Conservation (phyloP, 345 rosid species). For the Lumnitzera racemosa region DNA sequence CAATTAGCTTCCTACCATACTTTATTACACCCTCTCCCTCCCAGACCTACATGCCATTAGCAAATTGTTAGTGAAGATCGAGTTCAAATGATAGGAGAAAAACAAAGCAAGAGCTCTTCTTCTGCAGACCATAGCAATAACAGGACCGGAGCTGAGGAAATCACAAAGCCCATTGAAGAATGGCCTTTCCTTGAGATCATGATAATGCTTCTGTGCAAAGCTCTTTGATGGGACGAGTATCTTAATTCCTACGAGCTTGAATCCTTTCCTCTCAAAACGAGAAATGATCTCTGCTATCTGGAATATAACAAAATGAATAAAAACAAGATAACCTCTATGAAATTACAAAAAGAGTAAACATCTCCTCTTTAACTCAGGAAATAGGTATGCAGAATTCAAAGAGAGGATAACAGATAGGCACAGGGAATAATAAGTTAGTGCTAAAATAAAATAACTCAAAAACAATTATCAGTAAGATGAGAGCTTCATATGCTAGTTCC, state of each 20-base stretch:
- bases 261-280: slow-evolving; percentile 95
- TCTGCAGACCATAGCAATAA: slow-evolving; percentile 75
- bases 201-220: slow-evolving; percentile 85
- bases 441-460: no score
- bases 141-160: slow-evolving; percentile 99
- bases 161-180: slow-evolving; percentile 89
- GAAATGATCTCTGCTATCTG: slow-evolving; percentile 87
- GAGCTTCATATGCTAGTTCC: no score
- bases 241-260: slow-evolving; percentile 92
- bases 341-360: background rate
- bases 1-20: slow-evolving; percentile 91
- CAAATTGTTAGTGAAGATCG: background rate
- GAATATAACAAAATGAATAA: slow-evolving; percentile 1
- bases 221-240: slow-evolving; percentile 72
- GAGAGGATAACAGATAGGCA: no score
- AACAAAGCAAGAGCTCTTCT: slow-evolving; percentile 3
- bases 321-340: background rate
- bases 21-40: slow-evolving; percentile 97
- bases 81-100: background rate
- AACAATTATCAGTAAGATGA: no score
- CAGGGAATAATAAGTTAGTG: no score
- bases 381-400: background rate
- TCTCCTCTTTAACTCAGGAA: background rate
- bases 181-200: slow-evolving; percentile 90
- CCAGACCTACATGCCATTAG: slow-evolving; percentile 60